Evolutionary conservation across 805 yeast genomes (phyloP), one percentile per base, ranked within the genome.

Genomic region (Metschnikowia bowlesiae): DNA sequence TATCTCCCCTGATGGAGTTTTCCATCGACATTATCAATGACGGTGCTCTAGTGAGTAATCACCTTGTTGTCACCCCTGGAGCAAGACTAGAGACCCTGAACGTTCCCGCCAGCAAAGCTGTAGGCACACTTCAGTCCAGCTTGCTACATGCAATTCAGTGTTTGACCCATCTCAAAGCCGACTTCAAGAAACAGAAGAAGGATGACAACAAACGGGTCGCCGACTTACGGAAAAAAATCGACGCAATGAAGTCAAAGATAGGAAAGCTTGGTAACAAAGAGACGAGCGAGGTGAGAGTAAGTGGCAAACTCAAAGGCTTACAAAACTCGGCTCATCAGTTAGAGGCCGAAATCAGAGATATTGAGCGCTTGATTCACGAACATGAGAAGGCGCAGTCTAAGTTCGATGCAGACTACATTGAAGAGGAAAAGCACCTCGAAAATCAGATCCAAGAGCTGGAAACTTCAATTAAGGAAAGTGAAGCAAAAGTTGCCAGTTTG

Each of bases 251-350:
- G 43, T 59, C 57, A 35, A 69, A 65, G 44, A 64, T 70, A n/a
- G 60, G 64, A 4, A 71, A 68, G 52, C 63, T 63, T 43, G 60
- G 61, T 11, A 56, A 52, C 38, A 61, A 58, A 35, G 59, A 60
- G 28, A 44, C 50, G 13, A 64, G 58, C 49, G 75, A 73, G 39
- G 63, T 59, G 28, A 57, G 73, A 44, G 54, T 62, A 0, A 61
- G 66, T 50, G 71, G 75, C 4, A 73, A 71, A 48, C 55, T 73
- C 34, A 70, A 68, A 52, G 74, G 76, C 6, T 63, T 73, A 41
- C 65, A 72, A 51, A 74, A 72, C 48, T 62, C 71, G 0, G 73
- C 71, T 4, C 57, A 59, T 13, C 77, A 73, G 55, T 58, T 71
- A 43, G 75, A 73, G 51, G 49, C 51, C 29, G 78, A 73, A 36